Base-by-base conservation (phyloP, 768 basidiomycete genomes). In the Symmetrospora coprosmae region DNA sequence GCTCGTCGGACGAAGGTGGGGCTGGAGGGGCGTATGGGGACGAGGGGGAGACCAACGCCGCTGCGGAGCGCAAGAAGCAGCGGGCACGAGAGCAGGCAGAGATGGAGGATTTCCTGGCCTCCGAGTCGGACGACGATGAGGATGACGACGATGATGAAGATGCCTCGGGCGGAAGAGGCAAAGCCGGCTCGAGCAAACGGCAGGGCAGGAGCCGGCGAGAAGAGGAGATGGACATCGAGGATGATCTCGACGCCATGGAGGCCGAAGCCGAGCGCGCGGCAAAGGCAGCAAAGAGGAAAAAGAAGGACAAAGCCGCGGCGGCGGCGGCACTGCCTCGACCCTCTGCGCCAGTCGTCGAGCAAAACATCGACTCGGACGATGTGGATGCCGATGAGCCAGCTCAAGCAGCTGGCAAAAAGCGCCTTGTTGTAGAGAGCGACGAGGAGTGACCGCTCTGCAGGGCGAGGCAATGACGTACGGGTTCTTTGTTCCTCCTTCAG, bases 161-260 rank as follows among this genome's bases (percentile, higher is more conserved):
- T 7, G 55, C 40, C 30, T 28, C 27, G 27, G 53, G 35, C n/a
- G 58, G 51, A 19, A 23, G 31, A 61, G 60, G 35, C 27, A 39
- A 21, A 13, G 21, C 61, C n/a, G 27, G 11, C 27, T 31, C 25
- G 27, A 38, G 23, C 9, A 55, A 27, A 21, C 38, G 61, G 34
- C 13, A 13, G 23, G 23, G 30, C 23, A 50, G 21, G 27, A 58
- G 27, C 25, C 25, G 27, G 23, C 28, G 28, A 21, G 43, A 39
- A 43, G 58, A 48, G 21, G 48, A 38, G n/a, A 31, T 21, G 37
- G 62, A n/a, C 28, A 33, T 30, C 3, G 23, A 41, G n/a, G 62
- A 63, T 28, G 62, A 63, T 17, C n/a, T 63, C 31, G 62, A 63
- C 31, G 58, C 11, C 6, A 56, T 63, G 43, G 62, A 63, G 31